phyloP scores from a whole-genome alignment of 108 stramenopile genomes.

The Bacterosira constricta region DNA sequence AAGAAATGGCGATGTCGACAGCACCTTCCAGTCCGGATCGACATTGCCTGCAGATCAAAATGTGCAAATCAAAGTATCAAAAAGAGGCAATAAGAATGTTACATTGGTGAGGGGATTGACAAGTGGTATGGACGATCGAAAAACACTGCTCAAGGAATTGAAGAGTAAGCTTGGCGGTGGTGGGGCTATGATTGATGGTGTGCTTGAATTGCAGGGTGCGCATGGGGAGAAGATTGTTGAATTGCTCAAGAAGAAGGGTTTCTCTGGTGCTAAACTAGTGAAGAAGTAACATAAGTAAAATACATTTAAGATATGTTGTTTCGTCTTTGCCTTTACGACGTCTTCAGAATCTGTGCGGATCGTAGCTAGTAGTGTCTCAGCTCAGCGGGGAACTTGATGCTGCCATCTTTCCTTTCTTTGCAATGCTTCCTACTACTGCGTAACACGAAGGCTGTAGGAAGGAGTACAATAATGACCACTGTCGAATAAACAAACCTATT shows the following conservation, averaged over 20 bases:
- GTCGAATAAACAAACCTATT: no score
- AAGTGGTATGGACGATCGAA: conserved; percentile 27
- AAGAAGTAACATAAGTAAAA: neutral
- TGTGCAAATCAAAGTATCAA: conserved; percentile 27
- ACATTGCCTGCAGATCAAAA: conserved; percentile 16
- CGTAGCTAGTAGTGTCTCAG: no score
- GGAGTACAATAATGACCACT: no score
- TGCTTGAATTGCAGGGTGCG: conserved; percentile 39
- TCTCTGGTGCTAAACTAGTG: conserved; percentile 15
- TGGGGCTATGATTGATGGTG: conserved; percentile 46
- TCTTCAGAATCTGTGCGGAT: no score
- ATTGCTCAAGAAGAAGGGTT: conserved; percentile 22
- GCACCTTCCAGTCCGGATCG: neutral
- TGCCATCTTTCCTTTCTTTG: no score
- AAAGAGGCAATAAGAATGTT: conserved; percentile 37
- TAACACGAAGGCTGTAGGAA: no score
- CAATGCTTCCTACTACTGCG: no score
- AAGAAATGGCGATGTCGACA: no score
- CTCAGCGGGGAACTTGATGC: no score
- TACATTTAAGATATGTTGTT: neutral
- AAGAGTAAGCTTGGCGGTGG: conserved; percentile 41
- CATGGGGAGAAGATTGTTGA: conserved; percentile 25
- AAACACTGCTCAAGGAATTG: conserved; percentile 33
- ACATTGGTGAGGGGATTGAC: conserved; percentile 44
- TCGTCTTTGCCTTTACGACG: no score